Percentiles rank a stretch among this genome's conserved stretches.
phyloP scores from a whole-genome alignment of 2,329 filamentous ascomycete genomes.

The Exophiala mesophila region DNA sequence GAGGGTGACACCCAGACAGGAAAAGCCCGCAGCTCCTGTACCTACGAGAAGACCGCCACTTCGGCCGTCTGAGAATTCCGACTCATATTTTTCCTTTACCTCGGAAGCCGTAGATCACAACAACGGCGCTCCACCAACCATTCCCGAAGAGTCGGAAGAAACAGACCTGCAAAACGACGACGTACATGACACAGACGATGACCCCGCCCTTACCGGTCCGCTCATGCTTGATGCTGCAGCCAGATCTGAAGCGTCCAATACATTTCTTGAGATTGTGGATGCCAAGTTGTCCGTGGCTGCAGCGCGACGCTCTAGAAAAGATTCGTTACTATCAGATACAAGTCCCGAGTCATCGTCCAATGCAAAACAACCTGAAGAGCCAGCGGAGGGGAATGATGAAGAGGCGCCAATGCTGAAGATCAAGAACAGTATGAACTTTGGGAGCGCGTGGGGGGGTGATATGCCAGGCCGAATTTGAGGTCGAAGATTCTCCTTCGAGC shows the following conservation, averaged over 20 bases:
- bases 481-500: not conserved
- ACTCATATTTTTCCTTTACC: slow-evolving; percentile 37
- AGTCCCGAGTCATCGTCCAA: slow-evolving; percentile 27
- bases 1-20: slow-evolving; percentile 26
- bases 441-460: slow-evolving; percentile 40
- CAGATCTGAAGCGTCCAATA: slow-evolving; percentile 33
- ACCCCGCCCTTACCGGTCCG: slow-evolving; percentile 41
- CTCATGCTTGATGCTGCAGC: slow-evolving; percentile 40
- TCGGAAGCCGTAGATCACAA: slow-evolving; percentile 6
- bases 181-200: slow-evolving; percentile 33
- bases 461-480: slow-evolving; percentile 13
- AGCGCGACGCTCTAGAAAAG: slow-evolving; percentile 19
- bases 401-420: slow-evolving; percentile 34
- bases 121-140: slow-evolving; percentile 7
- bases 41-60: slow-evolving; percentile 26
- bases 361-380: slow-evolving; percentile 31
- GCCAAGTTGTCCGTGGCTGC: slow-evolving; percentile 41
- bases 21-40: slow-evolving; percentile 33
- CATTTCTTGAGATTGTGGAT: slow-evolving; percentile 40
- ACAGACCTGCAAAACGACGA: slow-evolving; percentile 11
- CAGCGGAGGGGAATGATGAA: slow-evolving; percentile 22
- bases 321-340: slow-evolving; percentile 11
- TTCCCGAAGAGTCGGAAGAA: slow-evolving; percentile 7
- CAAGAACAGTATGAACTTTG: slow-evolving; percentile 44
- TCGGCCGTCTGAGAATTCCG: slow-evolving; percentile 35